Base-by-base conservation (phyloP, 2,329 filamentous ascomycete species). In the Sphaceloma murrayae region DNA sequence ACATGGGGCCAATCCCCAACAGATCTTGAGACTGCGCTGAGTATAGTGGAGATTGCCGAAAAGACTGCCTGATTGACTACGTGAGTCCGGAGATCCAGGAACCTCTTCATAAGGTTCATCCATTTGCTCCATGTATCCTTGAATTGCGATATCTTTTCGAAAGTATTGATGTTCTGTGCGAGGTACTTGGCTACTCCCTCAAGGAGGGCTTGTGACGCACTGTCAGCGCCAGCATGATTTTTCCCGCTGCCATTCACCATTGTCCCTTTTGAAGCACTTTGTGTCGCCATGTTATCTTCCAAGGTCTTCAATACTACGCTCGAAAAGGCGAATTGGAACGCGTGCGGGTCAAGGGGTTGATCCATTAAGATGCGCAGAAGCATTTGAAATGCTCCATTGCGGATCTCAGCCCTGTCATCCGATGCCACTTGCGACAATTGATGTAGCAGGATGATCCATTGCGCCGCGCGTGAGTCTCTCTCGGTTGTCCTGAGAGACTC, bases 311-410 rank as follows among this genome's bases (percentile, higher is more conserved):
- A 88, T 2, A 94, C 72, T 5, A 95, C 82, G 5, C 76, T 78
- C 48, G 83, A 80, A 45, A 94, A 74, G 53, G 87, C 91, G 19
- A 89, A 72, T 36, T 81, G 80, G 88, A 87, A 96, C 0, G 84
- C 80, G 55, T 45, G 42, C 82, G 77, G 0, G 85, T 72, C 30
- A 75, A 80, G 3, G 95, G 69, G 43, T 82, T 93, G 93, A 1
- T 85, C 87, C 59, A 94, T 87, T 50, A 96, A 87, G 14, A 96
- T 94, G 34, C 87, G 77, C 46, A 95, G 73, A 3, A 96, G 67
- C 0, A 89, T 95, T 60, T 95, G 89, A 16, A 95, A 84, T 1
- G 88, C 86, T 67, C 84, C 87, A 54, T 89, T 89, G 32, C 85
- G 74, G 32, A 91, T 69, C 57, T 94, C 86, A 2, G 83, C 67